phyloP scores from a whole-genome alignment of 768 basidiomycete species.

The Tricholoma sp. region DNA sequence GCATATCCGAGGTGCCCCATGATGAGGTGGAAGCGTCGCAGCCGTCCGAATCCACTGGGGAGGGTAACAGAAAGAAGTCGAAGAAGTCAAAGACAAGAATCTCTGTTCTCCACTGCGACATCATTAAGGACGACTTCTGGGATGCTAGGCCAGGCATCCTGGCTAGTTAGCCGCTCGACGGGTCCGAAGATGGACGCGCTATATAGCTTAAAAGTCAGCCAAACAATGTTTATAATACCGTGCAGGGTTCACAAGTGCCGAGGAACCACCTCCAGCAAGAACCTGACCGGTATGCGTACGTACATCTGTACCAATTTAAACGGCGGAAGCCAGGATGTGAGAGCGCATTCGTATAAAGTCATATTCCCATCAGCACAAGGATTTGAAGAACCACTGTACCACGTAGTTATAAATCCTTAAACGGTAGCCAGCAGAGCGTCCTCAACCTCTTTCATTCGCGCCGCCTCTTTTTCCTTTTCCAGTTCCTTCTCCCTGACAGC shows the following conservation, averaged over 20 bases:
- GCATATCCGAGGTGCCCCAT: too few species aligned
- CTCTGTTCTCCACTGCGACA: conserved; percentile 71
- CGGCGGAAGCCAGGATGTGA: too few species aligned
- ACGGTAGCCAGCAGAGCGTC: conserved; percentile 57
- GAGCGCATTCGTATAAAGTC: background rate
- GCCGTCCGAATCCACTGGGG: background rate
- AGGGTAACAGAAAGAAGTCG: conserved; percentile 11
- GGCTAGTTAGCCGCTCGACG: conserved; percentile 12
- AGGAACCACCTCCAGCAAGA: background rate
- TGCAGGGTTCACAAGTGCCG: background rate
- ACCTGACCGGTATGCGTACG: background rate
- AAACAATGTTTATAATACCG: background rate
- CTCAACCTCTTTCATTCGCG: conserved; percentile 57
- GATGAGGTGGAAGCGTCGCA: too few species aligned
- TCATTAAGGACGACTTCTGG: conserved; percentile 85
- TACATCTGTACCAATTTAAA: too few species aligned
- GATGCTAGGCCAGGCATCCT: conserved; percentile 50
- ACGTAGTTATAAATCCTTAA: conserved; percentile 16
- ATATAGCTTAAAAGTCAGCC: too few species aligned
- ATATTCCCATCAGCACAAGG: background rate
- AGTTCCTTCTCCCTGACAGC: conserved; percentile 53
- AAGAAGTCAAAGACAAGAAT: conserved; percentile 40
- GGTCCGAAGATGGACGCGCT: background rate
- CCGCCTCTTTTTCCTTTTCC: conserved; percentile 42
- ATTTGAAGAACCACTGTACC: too few species aligned